A percentile compares a stretch with the other conserved stretches of the same genome.
Conservation (phyloP, 208 protist genomes). For the Acanthamoeba polyphaga region DNA sequence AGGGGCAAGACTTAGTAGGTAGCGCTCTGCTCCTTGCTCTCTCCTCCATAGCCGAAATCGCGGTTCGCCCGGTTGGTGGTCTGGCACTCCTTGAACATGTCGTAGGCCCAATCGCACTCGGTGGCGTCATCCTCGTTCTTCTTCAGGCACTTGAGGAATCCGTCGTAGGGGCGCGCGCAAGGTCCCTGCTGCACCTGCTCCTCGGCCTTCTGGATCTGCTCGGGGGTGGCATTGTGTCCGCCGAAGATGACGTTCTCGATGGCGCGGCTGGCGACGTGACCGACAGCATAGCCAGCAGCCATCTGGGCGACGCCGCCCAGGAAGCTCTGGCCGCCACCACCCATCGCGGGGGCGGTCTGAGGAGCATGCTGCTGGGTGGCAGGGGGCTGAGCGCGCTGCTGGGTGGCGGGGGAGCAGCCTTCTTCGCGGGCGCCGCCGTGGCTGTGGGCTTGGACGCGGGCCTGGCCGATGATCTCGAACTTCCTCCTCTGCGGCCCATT, state of each 20-base stretch:
- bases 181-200: constrained; percentile 67
- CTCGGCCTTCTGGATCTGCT: constrained; percentile 71
- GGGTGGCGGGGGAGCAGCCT: constrained; percentile 44
- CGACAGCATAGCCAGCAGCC: constrained; percentile 59
- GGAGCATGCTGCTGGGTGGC: neutral
- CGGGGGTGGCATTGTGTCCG: constrained; percentile 34
- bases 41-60: constrained; percentile 17
- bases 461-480: constrained; percentile 10
- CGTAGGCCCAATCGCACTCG: constrained; percentile 72
- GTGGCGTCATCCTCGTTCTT: constrained; percentile 67
- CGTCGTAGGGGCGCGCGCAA: constrained; percentile 54
- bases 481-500: constrained; percentile 48
- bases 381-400: constrained; percentile 13
- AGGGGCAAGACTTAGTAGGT: neutral
- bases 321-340: constrained; percentile 9
- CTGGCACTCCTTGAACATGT: constrained; percentile 77
- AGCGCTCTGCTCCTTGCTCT: constrained; percentile 68
- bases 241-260: constrained; percentile 71
- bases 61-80: constrained; percentile 18
- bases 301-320: constrained; percentile 34
- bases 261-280: constrained; percentile 65
- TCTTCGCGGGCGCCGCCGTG: constrained; percentile 41
- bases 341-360: neutral
- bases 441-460: constrained; percentile 22
- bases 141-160: constrained; percentile 57